Conservation (phyloP, 192 early-diverging fungal species). For the Gigaspora rosea region DNA sequence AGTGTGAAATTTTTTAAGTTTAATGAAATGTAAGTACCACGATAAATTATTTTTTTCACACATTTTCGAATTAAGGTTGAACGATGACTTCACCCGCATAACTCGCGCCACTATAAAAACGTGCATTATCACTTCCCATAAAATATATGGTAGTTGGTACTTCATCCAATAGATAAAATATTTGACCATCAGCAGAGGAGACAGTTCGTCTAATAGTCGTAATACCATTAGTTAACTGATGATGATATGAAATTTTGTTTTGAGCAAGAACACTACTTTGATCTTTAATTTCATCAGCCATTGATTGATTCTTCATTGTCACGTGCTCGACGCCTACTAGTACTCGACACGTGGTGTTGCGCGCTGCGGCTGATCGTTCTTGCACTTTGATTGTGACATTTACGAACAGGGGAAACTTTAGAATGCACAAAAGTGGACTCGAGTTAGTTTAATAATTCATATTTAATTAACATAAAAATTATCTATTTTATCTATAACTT, state of each 20-base stretch:
- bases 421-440: not conserved
- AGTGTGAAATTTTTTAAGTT: too few species aligned
- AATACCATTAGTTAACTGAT: not conserved
- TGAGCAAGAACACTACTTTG: not conserved
- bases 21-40: too few species aligned
- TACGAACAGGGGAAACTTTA: slow-evolving; percentile 46
- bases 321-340: slow-evolving; percentile 5
- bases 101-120: too few species aligned
- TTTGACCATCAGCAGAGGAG: not conserved
- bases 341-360: slow-evolving; percentile 3
- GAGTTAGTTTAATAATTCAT: not conserved
- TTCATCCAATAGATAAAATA: slow-evolving; percentile 3
- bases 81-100: too few species aligned
- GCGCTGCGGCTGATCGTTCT: not conserved
- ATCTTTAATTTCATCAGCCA: not conserved
- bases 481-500: too few species aligned
- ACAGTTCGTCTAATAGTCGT: not conserved
- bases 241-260: not conserved
- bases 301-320: not conserved
- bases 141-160: not conserved
- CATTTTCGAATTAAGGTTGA: too few species aligned
- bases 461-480: too few species aligned
- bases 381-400: slow-evolving; percentile 38
- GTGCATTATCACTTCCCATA: not conserved
- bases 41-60: too few species aligned